phyloP scores from a whole-genome alignment of 352 stramenopile genomes.

The Phytophthora foliorum region DNA sequence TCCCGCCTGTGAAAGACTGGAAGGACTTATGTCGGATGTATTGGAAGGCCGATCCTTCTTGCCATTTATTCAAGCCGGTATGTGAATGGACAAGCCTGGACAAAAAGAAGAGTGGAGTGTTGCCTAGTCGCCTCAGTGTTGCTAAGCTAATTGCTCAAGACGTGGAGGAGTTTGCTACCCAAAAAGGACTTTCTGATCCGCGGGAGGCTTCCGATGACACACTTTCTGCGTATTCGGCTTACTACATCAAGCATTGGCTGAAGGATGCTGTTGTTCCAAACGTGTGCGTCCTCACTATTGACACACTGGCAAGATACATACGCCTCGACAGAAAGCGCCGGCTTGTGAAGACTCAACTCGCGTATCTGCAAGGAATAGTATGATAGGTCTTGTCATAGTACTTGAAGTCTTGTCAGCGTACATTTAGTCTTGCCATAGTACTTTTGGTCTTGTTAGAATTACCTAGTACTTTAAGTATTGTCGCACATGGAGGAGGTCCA shows the following conservation, averaged over 20 bases:
- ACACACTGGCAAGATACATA: constrained; percentile 13
- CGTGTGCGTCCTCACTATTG: constrained; percentile 8
- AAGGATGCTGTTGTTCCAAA: neutral
- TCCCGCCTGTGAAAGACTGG: too few relatives aligned
- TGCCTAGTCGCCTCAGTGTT: constrained; percentile 13
- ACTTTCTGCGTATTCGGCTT: neutral
- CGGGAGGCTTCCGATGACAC: neutral
- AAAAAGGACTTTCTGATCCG: neutral
- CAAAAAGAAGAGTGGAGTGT: constrained; percentile 1
- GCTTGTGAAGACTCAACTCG: neutral
- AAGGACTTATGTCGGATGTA: too few relatives aligned
- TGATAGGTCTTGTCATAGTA: constrained; percentile 5
- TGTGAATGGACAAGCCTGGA: constrained; percentile 6
- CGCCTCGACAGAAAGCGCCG: constrained; percentile 6
- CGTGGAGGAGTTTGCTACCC: neutral
- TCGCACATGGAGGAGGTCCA: too few relatives aligned
- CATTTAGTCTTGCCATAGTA: too few relatives aligned
- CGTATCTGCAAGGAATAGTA: neutral
- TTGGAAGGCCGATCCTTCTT: too few relatives aligned
- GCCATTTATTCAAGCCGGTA: constrained; percentile 12
- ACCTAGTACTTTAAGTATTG: too few relatives aligned
- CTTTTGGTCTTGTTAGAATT: constrained; percentile 1
- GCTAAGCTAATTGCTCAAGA: constrained; percentile 18
- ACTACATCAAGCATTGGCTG: constrained; percentile 12
- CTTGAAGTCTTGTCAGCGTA: neutral